Evolutionary conservation across 2,329 filamentous ascomycete species (phyloP), one percentile per base, ranked within the genome.

Genomic region (Sclerotinia subarctica): DNA sequence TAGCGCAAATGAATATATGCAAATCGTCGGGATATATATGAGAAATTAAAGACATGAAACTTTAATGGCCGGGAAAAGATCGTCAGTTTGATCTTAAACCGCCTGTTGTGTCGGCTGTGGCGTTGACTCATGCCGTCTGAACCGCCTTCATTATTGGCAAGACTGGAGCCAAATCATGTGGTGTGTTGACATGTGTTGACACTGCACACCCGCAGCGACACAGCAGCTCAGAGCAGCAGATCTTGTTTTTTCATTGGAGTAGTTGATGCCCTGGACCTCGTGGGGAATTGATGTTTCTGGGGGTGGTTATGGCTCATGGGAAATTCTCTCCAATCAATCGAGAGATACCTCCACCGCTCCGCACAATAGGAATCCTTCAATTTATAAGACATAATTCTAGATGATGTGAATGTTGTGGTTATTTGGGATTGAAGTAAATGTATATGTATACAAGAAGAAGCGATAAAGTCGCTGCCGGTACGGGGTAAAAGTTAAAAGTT

Each of bases 401-500:
- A 63, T 38, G 44, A 49, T 49, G 44, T 51, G 44, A 29, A 51
- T 38, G 59, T 38, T 51, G 46, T 62, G 59, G 15, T 21, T 51
- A 49, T n/a, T 7, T 38, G 8, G 5, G 35, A 19, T 49, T 35
- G 24, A 26, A 47, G 10, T 4, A 24, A 19, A 29, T 11, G 46
- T 26, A n/a, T 19, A 51, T 51, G n/a, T 38, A 24, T n/a, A 35
- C 4, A 38, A 56, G 10, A 63, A 57, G 53, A 38, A 38, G 54
- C 15, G 59, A 26, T 38, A 26, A 5, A 24, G 29, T 26, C 19
- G 8, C n/a, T 26, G n/a, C 7, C 21, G 19, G 17, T 49, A 49
- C 51, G 44, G 58, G 58, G 57, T 60, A 60, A 44, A 47, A 42
- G n/a, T 47, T 60, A 60, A 44, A 47, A 42, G n/a, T 47, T n/a